Base-by-base conservation (phyloP, 768 basidiomycete species). In the Auriscalpium orientale region DNA sequence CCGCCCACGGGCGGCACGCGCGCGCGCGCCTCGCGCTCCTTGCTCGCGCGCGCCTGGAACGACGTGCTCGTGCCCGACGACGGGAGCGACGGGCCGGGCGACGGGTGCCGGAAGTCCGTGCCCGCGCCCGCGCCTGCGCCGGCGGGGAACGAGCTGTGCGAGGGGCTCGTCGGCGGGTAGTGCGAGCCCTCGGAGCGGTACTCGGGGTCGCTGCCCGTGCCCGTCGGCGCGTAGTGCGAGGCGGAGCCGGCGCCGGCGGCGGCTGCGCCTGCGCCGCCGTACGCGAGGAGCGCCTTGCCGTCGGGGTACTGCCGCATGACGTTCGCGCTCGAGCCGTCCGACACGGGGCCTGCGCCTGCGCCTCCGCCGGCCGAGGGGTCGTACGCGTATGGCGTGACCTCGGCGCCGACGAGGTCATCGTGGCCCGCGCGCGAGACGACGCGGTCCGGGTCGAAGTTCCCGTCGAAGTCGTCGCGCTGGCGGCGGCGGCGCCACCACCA, bases 361-460 rank as follows among this genome's bases (percentile, higher is more conserved):
- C 59, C 61, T 4, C n/a, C 58, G 21, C 62, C 61, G 40, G 58
- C 65, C 47, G 62, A 48, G 40, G 68, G 65, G 20, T 66, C 60
- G 20, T 59, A 65, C 3, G 33, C 59, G 53, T 58, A 62, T 43
- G 58, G 61, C 3, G 59, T 60, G 10, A 57, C 59, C 45, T 61
- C 62, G 8, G 57, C 56, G 5, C 55, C 58, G 1, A 51, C 56
- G 11, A 63, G 57, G 46, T 63, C 62, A 8, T 54, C 44, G 61
- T 65, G 16, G 35, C 49, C 67, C 18, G 15, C 35, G 35, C 67
- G 69, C 11, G 62, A 64, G 3, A 70, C 58, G 46, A 78, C 71
- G 6, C 71, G 72, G 56, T 78, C 78, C 0, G 77, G 78, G 40
- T 78, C 77, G 56, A 78, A 78, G 68, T 79, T 70, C 51, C 78